phyloP scores from a whole-genome alignment of 1,139 yeast genomes.

The Cylindricascospora bacillispora region DNA sequence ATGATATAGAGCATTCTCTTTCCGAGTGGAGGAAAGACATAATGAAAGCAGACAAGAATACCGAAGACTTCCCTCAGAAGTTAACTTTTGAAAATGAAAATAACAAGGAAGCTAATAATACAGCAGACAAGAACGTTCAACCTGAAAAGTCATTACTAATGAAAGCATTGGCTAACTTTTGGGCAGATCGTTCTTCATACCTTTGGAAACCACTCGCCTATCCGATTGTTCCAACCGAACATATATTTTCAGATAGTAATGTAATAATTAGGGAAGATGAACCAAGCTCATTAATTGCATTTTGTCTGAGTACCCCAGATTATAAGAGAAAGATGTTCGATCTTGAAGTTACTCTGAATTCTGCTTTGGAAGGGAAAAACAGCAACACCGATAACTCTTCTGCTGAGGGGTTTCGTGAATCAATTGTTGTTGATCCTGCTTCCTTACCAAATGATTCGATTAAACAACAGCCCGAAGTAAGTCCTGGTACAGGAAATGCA shows the following conservation, averaged over 20 bases:
- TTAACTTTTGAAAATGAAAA: slow-evolving; percentile 5
- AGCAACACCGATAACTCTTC: not conserved
- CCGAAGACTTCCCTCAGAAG: slow-evolving; percentile 5
- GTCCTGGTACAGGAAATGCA: slow-evolving; percentile 2
- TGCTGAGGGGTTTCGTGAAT: not conserved
- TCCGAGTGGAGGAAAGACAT: not conserved
- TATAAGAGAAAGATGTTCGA: slow-evolving; percentile 48
- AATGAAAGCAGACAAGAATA: not conserved
- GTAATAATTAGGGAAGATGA: slow-evolving; percentile 94
- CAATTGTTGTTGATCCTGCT: not conserved
- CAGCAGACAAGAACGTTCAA: slow-evolving; percentile 21
- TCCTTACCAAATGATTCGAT: not conserved
- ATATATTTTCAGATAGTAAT: slow-evolving; percentile 85
- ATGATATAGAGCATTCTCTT: not conserved
- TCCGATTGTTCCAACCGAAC: slow-evolving; percentile 72
- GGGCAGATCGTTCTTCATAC: slow-evolving; percentile 97
- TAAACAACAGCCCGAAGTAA: no score
- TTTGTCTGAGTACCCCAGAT: slow-evolving; percentile 77
- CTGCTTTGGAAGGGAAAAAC: not conserved
- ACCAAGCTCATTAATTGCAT: slow-evolving; percentile 89
- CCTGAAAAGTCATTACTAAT: slow-evolving; percentile 67
- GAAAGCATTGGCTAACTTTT: slow-evolving; percentile 76
- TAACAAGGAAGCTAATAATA: slow-evolving; percentile 6
- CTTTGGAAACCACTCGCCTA: slow-evolving; percentile 88
- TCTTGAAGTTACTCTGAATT: not conserved